Percentiles rank a stretch among this genome's conserved stretches.
Conservation (phyloP, 2,329 filamentous ascomycete genomes). For the Bipolaris bicolor region DNA sequence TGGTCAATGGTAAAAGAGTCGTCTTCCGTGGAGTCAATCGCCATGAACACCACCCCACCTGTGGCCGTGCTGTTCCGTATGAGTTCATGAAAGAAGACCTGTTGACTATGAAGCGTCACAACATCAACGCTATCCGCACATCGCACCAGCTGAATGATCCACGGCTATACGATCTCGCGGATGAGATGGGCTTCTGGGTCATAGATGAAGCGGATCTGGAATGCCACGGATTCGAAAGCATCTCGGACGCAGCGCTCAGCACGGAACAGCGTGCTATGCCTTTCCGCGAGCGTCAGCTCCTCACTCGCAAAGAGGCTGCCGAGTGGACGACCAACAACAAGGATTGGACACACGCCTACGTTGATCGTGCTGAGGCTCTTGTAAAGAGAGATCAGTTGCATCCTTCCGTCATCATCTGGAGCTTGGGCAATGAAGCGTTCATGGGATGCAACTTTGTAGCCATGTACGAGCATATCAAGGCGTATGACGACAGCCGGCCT, state of each 20-base stretch:
- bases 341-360: constrained; percentile 66
- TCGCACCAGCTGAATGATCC: constrained; percentile 72
- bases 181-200: constrained; percentile 71
- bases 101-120: constrained; percentile 71
- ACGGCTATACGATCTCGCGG: constrained; percentile 64
- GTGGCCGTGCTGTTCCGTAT: constrained; percentile 67
- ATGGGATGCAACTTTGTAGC: constrained; percentile 71
- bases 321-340: constrained; percentile 67
- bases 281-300: constrained; percentile 65
- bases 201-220: constrained; percentile 63
- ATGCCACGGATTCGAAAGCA: constrained; percentile 53
- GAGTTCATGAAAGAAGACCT: constrained; percentile 68
- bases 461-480: constrained; percentile 69
- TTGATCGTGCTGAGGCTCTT: constrained; percentile 70
- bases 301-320: constrained; percentile 62
- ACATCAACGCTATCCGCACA: constrained; percentile 72
- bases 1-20: constrained; percentile 67
- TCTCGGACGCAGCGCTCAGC: constrained; percentile 38
- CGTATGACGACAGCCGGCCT: constrained; percentile 63
- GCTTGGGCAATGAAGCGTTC: constrained; percentile 74
- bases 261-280: constrained; percentile 52
- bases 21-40: constrained; percentile 70
- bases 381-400: constrained; percentile 74
- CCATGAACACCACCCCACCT: constrained; percentile 71
- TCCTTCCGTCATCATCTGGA: constrained; percentile 74